Base-by-base conservation (phyloP, 73 alveolate species). In the Stentor coeruleus region DNA sequence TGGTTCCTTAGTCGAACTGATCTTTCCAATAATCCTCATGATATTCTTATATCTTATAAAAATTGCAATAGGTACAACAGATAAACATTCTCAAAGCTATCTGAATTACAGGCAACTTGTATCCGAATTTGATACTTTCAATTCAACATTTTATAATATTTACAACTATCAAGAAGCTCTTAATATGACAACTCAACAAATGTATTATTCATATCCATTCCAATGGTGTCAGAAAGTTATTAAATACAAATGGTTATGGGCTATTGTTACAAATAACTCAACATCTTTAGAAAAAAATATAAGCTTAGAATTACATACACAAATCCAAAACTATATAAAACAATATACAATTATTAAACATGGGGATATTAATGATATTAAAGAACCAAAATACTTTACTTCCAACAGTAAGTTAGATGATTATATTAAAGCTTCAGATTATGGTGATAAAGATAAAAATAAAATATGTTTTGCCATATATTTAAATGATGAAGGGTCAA, bases 1-100 rank as follows among this genome's bases (percentile, higher is more conserved):
- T 37, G 89, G 93, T 39, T 89, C 95, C 11, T 42, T 90, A 11
- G 85, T 91, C 37, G 98, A 94, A 84, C 57, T 94, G 36, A 74
- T 92, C 33, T 81, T 86, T 38, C 98, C 98, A 14, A 91, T 92
- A 6, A 74, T 80, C 38, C 86, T 86, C 20, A 86, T 89, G 86
- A 85, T 82, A 39, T 66, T 86, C 1, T 20, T 89, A 49, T 83
- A 40, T 4, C 3, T 38, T 6, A n/a, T 83, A 2, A 74, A 86
- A 3, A 72, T 55, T 3, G 15, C 87, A 20, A 35, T n/a, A 73
- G 26, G 75, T 20, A 33, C n/a, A 15, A 40, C 59, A 15, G 77
- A 75, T n/a, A 38, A 37, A 6, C 20, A 35, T n/a, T 35, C 83
- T 35, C 33, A 37, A n/a, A 26, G 59, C 6, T 75, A 75, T 66